These are phyloP conservation scores for Ophiostoma sp. DNA, from an alignment of 2,329 filamentous ascomycete species.

Conservation along the genomic window DNA sequence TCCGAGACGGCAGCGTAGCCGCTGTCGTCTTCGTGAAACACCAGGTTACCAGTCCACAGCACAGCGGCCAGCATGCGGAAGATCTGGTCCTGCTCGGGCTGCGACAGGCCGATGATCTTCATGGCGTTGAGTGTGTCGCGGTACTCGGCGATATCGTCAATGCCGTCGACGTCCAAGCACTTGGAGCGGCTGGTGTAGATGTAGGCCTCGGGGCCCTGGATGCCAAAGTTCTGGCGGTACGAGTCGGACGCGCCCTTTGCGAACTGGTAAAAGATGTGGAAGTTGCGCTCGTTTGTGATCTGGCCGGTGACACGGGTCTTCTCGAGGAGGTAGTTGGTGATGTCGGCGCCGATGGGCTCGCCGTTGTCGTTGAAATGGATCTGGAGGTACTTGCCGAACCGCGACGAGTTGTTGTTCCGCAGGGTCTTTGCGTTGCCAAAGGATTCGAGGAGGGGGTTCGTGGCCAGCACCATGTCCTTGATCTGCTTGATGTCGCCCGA, in stretches of 20 bases:
- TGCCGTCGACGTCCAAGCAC: conserved; percentile 88
- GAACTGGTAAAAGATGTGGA: conserved; percentile 99
- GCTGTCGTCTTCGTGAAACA: conserved; percentile 81
- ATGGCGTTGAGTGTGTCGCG: conserved; percentile 89
- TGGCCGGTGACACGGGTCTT: conserved; percentile 93
- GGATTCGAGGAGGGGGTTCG: conserved; percentile 92
- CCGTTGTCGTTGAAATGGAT: conserved; percentile 90
- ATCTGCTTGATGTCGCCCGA: conserved; percentile 89
- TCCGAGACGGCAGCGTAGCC: conserved; percentile 84
- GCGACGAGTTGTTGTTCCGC: conserved; percentile 96
- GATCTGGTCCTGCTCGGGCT: conserved; percentile 89
- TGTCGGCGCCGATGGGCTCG: conserved; percentile 91
- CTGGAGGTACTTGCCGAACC: conserved; percentile 97
- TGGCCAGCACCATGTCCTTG: conserved; percentile 99
- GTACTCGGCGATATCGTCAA: conserved; percentile 86
- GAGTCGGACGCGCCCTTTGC: conserved; percentile 86
- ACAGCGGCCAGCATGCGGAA: conserved; percentile 92
- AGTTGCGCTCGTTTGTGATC: conserved; percentile 92
- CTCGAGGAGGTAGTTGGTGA: conserved; percentile 95
- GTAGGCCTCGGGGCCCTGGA: conserved; percentile 90
- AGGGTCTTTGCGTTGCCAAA: conserved; percentile 98
- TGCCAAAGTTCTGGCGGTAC: conserved; percentile 80
- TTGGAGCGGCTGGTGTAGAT: conserved; percentile 90
- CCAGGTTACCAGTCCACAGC: conserved; percentile 90
- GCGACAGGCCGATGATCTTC: conserved; percentile 83